Percentiles rank a stretch among this genome's conserved stretches.
phyloP scores from a whole-genome alignment of 1,284 basidiomycete species.

The Veloporphyrellus conicus region DNA sequence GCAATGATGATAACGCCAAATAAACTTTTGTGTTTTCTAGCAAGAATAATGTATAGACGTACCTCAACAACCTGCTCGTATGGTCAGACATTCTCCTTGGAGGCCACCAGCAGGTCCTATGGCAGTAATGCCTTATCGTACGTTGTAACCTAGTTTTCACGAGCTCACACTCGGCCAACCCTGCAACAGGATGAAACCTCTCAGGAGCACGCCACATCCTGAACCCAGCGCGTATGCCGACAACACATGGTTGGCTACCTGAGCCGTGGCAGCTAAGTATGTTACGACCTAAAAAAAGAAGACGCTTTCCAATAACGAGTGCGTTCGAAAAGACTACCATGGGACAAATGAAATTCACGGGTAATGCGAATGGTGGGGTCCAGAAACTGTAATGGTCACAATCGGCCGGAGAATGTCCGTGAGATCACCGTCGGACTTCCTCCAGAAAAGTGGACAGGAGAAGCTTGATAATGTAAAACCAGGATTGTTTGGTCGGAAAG shows the following conservation, averaged over 20 bases:
- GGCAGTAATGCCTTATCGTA: too few species aligned
- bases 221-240: conserved; percentile 90
- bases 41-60: conserved; percentile 21
- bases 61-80: conserved; percentile 92
- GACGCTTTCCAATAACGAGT: conserved; percentile 86
- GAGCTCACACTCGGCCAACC: conserved; percentile 78
- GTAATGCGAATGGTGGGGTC: conserved; percentile 88
- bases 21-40: background rate
- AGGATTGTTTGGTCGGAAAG: conserved; percentile 89
- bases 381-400: conserved; percentile 57
- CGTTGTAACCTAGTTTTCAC: conserved; percentile 88
- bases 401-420: conserved; percentile 78
- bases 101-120: too few species aligned
- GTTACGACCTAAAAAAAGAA: conserved; percentile 89
- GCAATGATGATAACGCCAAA: background rate
- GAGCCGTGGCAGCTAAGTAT: conserved; percentile 80
- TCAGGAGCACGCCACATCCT: conserved; percentile 80
- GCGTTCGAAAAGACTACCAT: conserved; percentile 95
- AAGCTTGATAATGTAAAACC: conserved; percentile 82
- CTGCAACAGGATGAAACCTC: conserved; percentile 91
- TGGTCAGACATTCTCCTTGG: conserved; percentile 59
- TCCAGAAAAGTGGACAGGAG: conserved; percentile 83
- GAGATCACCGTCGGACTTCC: conserved; percentile 95
- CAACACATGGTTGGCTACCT: conserved; percentile 86
- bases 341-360: conserved; percentile 86